These are phyloP conservation scores for Perilla frutescens DNA, from an alignment of 257 asterid genomes.

Conservation along the genomic window DNA sequence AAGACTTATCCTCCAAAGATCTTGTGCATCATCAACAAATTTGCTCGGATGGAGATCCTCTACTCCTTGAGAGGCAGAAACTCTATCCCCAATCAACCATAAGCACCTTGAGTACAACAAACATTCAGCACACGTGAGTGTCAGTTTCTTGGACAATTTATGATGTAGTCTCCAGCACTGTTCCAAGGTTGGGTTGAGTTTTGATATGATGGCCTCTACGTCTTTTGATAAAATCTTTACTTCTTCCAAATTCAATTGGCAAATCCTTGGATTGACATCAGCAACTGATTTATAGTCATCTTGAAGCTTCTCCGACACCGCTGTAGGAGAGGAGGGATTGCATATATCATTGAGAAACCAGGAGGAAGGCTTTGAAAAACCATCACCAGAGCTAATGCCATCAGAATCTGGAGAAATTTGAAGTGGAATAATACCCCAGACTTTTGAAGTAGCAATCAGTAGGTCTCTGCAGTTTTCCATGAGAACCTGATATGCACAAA, in stretches of 20 bases:
- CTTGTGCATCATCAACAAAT: conserved; percentile 41
- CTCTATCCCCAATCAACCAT: conserved; percentile 46
- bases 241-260: conserved; percentile 59
- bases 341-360: conserved; percentile 70
- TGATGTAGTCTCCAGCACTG: conserved; percentile 80
- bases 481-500: conserved; percentile 86
- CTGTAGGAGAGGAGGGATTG: conserved; percentile 43
- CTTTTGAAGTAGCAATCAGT: conserved; percentile 56
- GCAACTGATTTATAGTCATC: conserved; percentile 39
- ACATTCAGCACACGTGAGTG: conserved; percentile 77
- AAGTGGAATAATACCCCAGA: conserved; percentile 70
- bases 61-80: conserved; percentile 36
- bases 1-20: conserved; percentile 64
- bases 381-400: conserved; percentile 47
- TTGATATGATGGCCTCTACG: conserved; percentile 60
- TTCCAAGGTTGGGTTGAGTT: conserved; percentile 71
- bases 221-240: conserved; percentile 48
- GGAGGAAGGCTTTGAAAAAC: conserved; percentile 47
- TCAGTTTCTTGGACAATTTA: conserved; percentile 66
- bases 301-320: conserved; percentile 45
- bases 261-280: conserved; percentile 46
- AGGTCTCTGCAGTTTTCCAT: conserved; percentile 68
- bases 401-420: conserved; percentile 49
- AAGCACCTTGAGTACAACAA: conserved; percentile 70
- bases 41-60: conserved; percentile 46